These are phyloP conservation scores for Colletotrichum filicis DNA, from an alignment of 2,329 filamentous ascomycete species.

Conservation along the genomic window DNA sequence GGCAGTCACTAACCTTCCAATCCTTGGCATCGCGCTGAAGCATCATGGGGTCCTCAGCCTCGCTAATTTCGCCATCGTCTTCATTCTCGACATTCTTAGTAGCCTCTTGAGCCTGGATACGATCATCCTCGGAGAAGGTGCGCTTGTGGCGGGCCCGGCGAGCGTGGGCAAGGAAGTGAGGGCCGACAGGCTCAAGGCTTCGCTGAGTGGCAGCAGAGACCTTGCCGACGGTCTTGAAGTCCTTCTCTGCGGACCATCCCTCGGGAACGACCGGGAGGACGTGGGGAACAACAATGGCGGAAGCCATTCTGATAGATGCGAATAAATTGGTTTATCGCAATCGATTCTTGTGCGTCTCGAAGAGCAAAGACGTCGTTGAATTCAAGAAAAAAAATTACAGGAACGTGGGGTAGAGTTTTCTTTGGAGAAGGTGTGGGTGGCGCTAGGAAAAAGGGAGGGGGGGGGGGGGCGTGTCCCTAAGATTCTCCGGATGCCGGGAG, in stretches of 20 bases:
- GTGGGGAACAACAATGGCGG: conserved; percentile 68
- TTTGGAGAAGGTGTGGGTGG: neutral
- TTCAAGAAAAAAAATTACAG: conserved; percentile 9
- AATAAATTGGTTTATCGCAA: conserved; percentile 24
- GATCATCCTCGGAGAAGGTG: conserved; percentile 98
- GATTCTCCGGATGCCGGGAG: neutral
- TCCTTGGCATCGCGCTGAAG: conserved; percentile 95
- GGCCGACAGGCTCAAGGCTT: conserved; percentile 94
- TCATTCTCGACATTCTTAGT: conserved; percentile 96
- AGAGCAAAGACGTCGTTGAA: neutral
- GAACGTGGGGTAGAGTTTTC: conserved; percentile 18
- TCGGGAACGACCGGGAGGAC: conserved; percentile 80
- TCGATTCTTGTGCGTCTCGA: conserved; percentile 3
- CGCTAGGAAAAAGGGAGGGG: neutral
- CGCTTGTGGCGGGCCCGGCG: conserved; percentile 95
- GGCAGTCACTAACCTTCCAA: conserved; percentile 81
- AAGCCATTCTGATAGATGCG: conserved; percentile 66
- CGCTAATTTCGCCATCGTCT: conserved; percentile 90
- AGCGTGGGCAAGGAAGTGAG: conserved; percentile 97
- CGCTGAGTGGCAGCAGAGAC: conserved; percentile 83
- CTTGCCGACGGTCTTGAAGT: conserved; percentile 86
- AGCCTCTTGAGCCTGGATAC: conserved; percentile 93
- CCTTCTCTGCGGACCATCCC: conserved; percentile 88
- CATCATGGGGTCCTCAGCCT: conserved; percentile 93
- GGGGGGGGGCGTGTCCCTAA: neutral